Conservation (phyloP, 2,329 filamentous ascomycete species). For the Gnomoniopsis smithogilvyi region DNA sequence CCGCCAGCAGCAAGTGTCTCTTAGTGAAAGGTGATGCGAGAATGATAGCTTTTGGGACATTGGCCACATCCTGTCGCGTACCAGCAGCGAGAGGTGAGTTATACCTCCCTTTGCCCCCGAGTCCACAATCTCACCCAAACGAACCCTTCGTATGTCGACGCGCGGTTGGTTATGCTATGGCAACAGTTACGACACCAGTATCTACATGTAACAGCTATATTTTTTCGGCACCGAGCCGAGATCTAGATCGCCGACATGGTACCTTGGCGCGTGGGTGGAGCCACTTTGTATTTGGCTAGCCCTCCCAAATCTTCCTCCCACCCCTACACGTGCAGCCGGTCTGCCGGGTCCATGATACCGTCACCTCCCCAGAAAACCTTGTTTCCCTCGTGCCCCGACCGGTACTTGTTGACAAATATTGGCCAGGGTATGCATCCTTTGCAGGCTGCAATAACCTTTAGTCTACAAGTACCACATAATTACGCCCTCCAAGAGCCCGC, state of each 20-base stretch:
- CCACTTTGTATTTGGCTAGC: not conserved
- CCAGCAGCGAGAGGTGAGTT: slow-evolving; percentile 6
- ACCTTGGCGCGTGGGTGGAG: not conserved
- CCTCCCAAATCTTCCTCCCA: not conserved
- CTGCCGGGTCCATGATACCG: not conserved
- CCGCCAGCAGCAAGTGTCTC: not conserved
- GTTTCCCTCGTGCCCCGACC: not conserved
- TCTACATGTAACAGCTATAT: not conserved
- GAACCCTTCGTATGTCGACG: not conserved
- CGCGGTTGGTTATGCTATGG: not conserved
- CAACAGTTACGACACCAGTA: not conserved
- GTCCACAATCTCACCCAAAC: no score
- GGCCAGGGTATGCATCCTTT: slow-evolving; percentile 1
- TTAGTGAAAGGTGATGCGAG: not conserved
- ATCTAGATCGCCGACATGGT: slow-evolving; percentile 7
- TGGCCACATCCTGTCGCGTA: not conserved
- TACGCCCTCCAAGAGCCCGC: not conserved
- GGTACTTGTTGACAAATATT: not conserved
- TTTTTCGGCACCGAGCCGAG: slow-evolving; percentile 13
- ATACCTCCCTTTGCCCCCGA: not conserved
- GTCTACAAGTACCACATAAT: not conserved
- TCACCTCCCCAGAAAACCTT: not conserved
- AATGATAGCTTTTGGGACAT: not conserved
- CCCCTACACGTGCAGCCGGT: not conserved
- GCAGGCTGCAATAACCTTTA: not conserved